Evolutionary conservation across 192 early-diverging fungal genomes (phyloP).

Genomic region (Coemansia sp.): DNA sequence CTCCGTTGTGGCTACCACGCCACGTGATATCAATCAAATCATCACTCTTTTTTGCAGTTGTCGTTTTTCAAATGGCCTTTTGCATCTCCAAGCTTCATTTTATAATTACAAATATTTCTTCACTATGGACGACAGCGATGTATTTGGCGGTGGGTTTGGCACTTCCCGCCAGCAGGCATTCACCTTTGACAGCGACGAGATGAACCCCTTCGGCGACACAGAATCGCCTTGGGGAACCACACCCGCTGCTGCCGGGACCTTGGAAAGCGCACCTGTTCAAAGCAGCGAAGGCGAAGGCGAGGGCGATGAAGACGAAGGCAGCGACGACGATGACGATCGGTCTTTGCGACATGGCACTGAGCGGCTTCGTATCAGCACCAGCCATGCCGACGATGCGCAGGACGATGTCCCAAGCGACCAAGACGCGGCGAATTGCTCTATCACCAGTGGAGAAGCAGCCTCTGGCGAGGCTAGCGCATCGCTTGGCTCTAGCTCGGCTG

Average conservation of each 20-base stretch:
- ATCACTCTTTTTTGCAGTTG: neutral
- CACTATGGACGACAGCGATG: conserved; percentile 36
- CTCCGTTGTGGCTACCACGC: neutral
- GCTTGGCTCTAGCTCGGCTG: neutral
- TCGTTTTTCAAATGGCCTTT: neutral
- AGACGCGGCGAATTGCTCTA: neutral
- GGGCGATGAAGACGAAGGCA: neutral
- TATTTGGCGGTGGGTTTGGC: conserved; percentile 52
- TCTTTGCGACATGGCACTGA: conserved; percentile 1
- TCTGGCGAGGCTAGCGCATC: neutral
- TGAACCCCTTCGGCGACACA: conserved; percentile 52
- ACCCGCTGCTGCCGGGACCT: neutral
- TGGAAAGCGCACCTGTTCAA: neutral
- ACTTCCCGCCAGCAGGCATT: conserved; percentile 31
- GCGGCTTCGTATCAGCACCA: conserved; percentile 14
- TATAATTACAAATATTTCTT: neutral
- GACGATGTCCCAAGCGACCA: neutral
- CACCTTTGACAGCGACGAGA: conserved; percentile 46
- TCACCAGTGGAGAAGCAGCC: neutral
- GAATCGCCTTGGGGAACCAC: conserved; percentile 38
- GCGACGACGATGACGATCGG: conserved; percentile 10
- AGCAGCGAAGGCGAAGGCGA: neutral
- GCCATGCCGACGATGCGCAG: neutral
- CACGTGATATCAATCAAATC: neutral
- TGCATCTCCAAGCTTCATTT: neutral